Conservation (phyloP, 768 basidiomycete species). For the Podaxis rugospora region DNA sequence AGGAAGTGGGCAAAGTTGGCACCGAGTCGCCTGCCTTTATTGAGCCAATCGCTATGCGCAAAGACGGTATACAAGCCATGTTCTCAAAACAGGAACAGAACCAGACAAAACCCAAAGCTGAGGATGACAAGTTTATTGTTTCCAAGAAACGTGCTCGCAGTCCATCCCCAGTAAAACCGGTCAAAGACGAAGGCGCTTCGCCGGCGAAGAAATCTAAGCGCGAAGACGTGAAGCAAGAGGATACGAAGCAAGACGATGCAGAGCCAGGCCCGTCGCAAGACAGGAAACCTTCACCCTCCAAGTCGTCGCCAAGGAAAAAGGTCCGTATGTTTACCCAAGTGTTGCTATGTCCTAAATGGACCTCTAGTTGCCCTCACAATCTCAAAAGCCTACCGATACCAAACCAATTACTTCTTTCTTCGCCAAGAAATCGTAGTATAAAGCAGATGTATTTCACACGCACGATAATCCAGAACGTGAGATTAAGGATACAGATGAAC, state of each 20-base stretch:
- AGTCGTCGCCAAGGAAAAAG: constrained; percentile 3
- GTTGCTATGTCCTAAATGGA: background rate
- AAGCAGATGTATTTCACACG: background rate
- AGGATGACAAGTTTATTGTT: background rate
- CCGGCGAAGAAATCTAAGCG: background rate
- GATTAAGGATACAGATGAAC: background rate
- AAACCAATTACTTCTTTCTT: constrained; percentile 10
- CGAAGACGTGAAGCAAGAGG: background rate
- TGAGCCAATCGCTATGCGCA: constrained; percentile 70
- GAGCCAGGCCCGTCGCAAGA: background rate
- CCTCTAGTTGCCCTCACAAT: background rate
- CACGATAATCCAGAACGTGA: background rate
- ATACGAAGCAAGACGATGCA: background rate
- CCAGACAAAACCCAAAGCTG: background rate
- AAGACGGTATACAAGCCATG: constrained; percentile 84
- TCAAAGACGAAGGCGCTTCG: background rate
- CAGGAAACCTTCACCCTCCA: background rate
- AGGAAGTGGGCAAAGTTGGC: constrained; percentile 89
- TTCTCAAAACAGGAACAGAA: constrained; percentile 57
- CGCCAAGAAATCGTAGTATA: background rate
- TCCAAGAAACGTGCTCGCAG: background rate
- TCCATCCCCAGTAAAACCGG: background rate
- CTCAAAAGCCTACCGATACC: background rate
- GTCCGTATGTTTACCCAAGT: background rate
- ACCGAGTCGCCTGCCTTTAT: constrained; percentile 80